Conservation (phyloP, 331 rosid genomes). For the Telfairia occidentalis region DNA sequence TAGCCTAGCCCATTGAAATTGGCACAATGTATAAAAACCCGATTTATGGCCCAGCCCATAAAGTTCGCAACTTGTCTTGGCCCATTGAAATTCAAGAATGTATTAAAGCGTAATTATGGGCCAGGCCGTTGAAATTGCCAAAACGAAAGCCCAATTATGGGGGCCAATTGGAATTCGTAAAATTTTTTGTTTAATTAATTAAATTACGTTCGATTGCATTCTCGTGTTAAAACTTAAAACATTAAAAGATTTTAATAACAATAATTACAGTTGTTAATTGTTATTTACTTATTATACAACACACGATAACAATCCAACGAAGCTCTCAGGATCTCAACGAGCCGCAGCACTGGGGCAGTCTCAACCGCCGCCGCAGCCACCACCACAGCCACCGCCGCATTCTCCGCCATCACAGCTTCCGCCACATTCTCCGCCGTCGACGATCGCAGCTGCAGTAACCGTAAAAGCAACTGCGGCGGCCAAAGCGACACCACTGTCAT, state of each 20-base stretch:
- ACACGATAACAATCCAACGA: not conserved
- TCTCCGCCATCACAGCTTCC: constrained; percentile 7
- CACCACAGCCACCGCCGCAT: not conserved
- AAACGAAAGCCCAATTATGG: no score
- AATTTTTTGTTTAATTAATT: no score
- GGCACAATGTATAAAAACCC: no score
- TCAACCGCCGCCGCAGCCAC: not conserved
- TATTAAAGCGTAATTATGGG: no score
- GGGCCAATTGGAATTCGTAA: no score
- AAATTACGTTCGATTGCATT: no score
- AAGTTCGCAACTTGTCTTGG: no score
- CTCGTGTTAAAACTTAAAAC: no score
- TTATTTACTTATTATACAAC: not conserved
- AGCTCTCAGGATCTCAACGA: not conserved
- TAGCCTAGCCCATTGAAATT: no score
- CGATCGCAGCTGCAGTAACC: not conserved
- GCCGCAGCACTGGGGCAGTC: not conserved
- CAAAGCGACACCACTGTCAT: constrained; percentile 1
- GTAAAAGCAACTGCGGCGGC: not conserved
- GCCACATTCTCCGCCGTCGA: not conserved
- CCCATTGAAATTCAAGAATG: no score
- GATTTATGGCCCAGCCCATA: no score
- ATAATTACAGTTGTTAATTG: not conserved
- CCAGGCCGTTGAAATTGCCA: no score
- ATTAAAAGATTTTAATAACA: not conserved